These are phyloP conservation scores for Aspergillus baeticus DNA, from an alignment of 495 filamentous ascomycete genomes.

Conservation along the genomic window DNA sequence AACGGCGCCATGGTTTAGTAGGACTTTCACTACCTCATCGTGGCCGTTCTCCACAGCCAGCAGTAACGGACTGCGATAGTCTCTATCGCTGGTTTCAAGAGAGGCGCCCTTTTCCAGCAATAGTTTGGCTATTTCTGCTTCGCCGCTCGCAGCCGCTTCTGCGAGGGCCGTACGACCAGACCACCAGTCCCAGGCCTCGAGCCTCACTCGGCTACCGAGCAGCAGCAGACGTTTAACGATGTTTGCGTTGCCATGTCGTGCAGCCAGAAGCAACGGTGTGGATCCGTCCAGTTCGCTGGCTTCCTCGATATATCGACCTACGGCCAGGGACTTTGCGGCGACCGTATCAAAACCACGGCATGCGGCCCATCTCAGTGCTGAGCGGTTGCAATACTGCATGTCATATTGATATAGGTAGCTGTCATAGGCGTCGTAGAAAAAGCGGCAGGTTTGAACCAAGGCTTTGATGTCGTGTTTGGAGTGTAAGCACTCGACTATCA, in stretches of 20 bases:
- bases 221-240: neutral
- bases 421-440: conserved; percentile 24
- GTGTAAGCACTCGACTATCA: conserved; percentile 22
- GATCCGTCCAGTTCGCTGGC: neutral
- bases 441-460: conserved; percentile 19
- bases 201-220: neutral
- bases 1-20: conserved; percentile 6
- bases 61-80: conserved; percentile 1
- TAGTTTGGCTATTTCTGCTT: conserved; percentile 1
- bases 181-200: neutral
- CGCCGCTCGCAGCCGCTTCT: neutral
- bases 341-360: neutral
- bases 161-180: neutral
- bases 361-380: conserved; percentile 27
- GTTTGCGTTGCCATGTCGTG: neutral
- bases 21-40: neutral
- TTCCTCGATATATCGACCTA: conserved; percentile 5
- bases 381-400: conserved; percentile 15
- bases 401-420: conserved; percentile 27
- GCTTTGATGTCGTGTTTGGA: conserved; percentile 26
- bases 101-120: conserved; percentile 2
- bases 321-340: neutral
- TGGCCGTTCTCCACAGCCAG: neutral
- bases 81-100: neutral
- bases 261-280: neutral